Evolutionary conservation across 2,329 filamentous ascomycete genomes (phyloP).

Genomic region (Septoria linicola): DNA sequence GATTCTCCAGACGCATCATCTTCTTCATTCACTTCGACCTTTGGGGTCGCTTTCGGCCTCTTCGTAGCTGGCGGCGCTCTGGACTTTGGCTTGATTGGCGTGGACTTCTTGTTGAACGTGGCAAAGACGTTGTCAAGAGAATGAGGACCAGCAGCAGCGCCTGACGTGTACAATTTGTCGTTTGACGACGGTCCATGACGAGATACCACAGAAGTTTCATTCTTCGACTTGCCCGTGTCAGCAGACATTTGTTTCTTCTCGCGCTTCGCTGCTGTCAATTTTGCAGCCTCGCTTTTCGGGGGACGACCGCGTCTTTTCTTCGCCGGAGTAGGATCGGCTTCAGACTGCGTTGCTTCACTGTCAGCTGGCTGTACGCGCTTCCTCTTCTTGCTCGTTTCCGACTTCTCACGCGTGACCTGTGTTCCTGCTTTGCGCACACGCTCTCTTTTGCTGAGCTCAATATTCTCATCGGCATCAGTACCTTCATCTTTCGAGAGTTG

Average conservation of each 20-base stretch:
- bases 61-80: conserved; percentile 7
- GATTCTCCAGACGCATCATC: conserved; percentile 5
- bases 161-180: background rate
- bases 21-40: background rate
- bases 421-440: conserved; percentile 1
- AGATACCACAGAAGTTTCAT: background rate
- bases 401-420: background rate
- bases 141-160: background rate
- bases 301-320: background rate
- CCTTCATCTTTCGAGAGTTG: background rate
- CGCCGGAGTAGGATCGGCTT: background rate
- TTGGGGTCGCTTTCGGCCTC: background rate
- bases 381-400: background rate
- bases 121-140: background rate
- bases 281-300: background rate
- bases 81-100: background rate
- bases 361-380: conserved; percentile 1
- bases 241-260: background rate
- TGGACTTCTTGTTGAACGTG: background rate
- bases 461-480: background rate
- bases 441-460: background rate
- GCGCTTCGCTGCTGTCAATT: background rate
- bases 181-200: background rate
- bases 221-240: background rate
- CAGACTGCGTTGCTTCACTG: background rate